These are phyloP conservation scores for Calonectria pseudoturangicola DNA, from an alignment of 2,329 filamentous ascomycete genomes.

Conservation along the genomic window DNA sequence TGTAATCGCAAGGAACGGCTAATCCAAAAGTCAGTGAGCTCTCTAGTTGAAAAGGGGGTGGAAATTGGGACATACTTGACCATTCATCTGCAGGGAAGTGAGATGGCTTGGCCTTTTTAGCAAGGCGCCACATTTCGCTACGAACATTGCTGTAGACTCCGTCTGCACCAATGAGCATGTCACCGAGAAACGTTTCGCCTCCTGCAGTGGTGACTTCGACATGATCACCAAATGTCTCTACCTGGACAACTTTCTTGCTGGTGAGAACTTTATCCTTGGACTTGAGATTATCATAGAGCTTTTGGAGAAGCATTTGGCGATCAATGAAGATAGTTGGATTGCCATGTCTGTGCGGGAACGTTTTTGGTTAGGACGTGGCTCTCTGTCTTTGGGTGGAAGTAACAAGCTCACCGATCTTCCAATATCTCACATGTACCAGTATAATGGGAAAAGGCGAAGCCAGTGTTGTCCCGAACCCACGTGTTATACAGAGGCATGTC, in stretches of 20 bases:
- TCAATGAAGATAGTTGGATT: constrained; percentile 3
- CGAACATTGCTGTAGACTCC: constrained; percentile 18
- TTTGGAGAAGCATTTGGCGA: constrained; percentile 17
- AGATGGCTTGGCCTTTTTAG: neutral
- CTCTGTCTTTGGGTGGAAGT: neutral
- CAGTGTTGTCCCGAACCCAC: neutral
- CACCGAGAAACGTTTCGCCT: neutral
- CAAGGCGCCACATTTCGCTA: constrained; percentile 18
- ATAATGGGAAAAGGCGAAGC: neutral
- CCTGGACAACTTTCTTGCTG: neutral
- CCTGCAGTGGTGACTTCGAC: constrained; percentile 3
- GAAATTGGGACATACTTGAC: neutral
- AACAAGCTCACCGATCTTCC: neutral
- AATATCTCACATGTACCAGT: neutral
- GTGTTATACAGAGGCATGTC: neutral
- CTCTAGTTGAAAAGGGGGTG: too few species aligned
- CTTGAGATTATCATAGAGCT: constrained; percentile 9
- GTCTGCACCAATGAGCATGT: constrained; percentile 13
- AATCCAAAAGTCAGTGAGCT: neutral
- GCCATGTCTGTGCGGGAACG: neutral
- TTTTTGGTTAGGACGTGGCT: neutral
- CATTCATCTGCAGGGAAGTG: constrained; percentile 6
- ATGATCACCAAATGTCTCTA: neutral
- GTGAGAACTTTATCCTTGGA: neutral
- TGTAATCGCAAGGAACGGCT: constrained; percentile 17